Evolutionary conservation across 495 filamentous ascomycete genomes (phyloP), one percentile per base, ranked within the genome.

Genomic region (Neurospora intermedia): DNA sequence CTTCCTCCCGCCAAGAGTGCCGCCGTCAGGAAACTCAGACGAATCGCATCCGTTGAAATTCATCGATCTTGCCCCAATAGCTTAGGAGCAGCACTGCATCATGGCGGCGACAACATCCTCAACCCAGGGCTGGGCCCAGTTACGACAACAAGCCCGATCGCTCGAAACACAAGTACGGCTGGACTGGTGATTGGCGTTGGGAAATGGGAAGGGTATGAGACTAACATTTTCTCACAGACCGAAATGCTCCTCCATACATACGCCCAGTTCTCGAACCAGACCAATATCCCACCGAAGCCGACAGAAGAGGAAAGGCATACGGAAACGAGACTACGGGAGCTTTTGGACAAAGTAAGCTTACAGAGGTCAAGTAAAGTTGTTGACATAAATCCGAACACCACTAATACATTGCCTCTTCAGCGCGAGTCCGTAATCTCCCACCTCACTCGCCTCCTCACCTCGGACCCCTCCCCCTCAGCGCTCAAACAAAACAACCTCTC

Each of bases 171-270:
- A 99, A 87, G 96, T 97, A 87, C 42, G 18, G 18, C 35, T 35
- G 42, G 31, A 72, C 59, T 18, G 46, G n/a, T n/a, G 45, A 70
- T 54, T 31, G 23, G 18, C 9, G 66, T 40, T n/a, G 46, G 70
- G 42, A 39, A 23, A 8, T 54, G 43, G 73, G 75, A 78, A 73
- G 46, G 38, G 31, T 46, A 69, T 40, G 38, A 20, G 54, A 31
- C 43, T 46, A 43, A 39, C 16, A 8, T 16, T 41, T 42, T 27
- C 8, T 11, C 66, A 69, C 76, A 99, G 96, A 98, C 96, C 46
- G 94, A 98, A 81, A 89, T 87, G 73, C 89, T 96, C 70, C 97
- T 99, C 81, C 93, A 97, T 81, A 97, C 91, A 66, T 99, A 97
- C 82, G 94, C 96, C 10, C 93, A 98, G 84, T 97, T 92, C 86